Base-by-base conservation (phyloP, 2,329 filamentous ascomycete genomes). In the Diaporthe sp. region DNA sequence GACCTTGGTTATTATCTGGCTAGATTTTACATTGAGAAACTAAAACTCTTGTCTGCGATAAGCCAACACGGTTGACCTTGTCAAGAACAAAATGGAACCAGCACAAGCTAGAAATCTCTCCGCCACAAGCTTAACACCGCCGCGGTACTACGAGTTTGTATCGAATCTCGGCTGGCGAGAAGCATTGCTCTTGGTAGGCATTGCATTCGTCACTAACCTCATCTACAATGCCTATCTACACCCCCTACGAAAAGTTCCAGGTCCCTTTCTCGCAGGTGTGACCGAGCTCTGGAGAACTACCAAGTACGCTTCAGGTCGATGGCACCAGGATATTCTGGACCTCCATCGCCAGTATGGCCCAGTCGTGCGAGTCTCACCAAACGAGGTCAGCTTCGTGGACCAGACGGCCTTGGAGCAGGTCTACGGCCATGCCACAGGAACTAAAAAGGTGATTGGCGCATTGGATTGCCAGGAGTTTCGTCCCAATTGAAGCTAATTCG, bases 361-460 rank as follows among this genome's bases (percentile, higher is more conserved):
- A 15, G 45, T 69, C 22, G 66, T 69, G 30, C 28, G 45, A 5
- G 17, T 69, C 0, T 52, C 66, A 17, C 66, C 66, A 3, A 69
- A 69, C 10, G 45, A 69, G 6, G 66, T 69, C 50, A 52, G 45
- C 45, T 52, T 69, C 45, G 66, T 69, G 8, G 66, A 69, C 25
- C 33, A 52, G 45, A 4, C 33, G 66, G 45, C 66, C 7, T 22
- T 54, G 28, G 50, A 69, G 30, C 60, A 64, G 25, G 60, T 64
- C 25, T 64, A 64, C 4, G 17, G 60, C 40, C 60, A 47, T 15
- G 22, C 60, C 9, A 89, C 78, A 81, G 87, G 87, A 73, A 28
- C 84, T 78, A 30, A 47, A 30, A 47, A 64, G 60, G 60, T 64
- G 25, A 30, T 9, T 45, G 5, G 4, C n/a, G 17, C 4, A 1